Base-by-base conservation (phyloP, 768 basidiomycete species). In the Pulveroboletus sp. region DNA sequence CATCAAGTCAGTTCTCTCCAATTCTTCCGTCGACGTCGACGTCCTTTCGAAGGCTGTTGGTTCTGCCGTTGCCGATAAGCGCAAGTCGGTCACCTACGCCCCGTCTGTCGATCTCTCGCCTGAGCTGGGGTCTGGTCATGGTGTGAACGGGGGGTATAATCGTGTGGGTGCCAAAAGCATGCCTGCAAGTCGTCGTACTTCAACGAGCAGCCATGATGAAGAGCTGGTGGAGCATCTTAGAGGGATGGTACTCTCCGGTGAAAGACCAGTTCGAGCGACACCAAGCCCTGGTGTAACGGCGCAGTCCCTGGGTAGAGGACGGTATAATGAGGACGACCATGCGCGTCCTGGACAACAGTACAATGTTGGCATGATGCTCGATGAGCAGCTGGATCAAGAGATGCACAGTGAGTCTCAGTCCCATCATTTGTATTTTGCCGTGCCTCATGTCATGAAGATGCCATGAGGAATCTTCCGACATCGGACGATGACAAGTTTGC, bases 361-460 rank as follows among this genome's bases (percentile, higher is more conserved):
- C 67, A 91, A 90, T 62, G 81, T 87, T 34, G 89, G 89, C 26
- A 86, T 92, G 84, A 84, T 94, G 82, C 73, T 95, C 53, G 93
- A 95, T 58, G 89, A 94, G 67, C 91, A 94, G 62, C 71, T 95
- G 57, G 93, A 95, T 63, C 83, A 90, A 70, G 93, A 95, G 65
- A 93, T 95, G 82, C 85, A 93, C 63, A 93, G 92, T 93, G 59
- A 60, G 86, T 78, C 16, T 23, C 6, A 32, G 31, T 43, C 49
- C 48, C 14, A 32, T 8, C 26, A 32, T 43, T 43, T 45, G 49
- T 36, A 32, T 20, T 57, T 49, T 53, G 29, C 47, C 14, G 34
- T 55, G 37, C 59, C 51, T 60, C 44, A 58, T 59, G 24, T 55
- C 23, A 47, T 30, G 9, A 67, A 92, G 91, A 91, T 69, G 89